Conservation (phyloP, 164 flowering plant species). For the Macadamia tetraphylla region DNA sequence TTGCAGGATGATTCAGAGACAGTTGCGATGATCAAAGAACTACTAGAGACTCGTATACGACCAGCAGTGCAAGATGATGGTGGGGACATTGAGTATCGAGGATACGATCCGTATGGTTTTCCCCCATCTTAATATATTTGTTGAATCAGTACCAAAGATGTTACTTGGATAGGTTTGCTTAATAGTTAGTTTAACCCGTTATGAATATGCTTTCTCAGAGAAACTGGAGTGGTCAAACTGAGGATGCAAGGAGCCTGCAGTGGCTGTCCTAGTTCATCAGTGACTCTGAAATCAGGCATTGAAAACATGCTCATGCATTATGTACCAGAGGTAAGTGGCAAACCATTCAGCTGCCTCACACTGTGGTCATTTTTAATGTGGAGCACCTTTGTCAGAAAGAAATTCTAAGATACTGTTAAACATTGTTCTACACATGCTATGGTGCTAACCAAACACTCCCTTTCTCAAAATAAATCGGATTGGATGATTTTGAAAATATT, state of each 20-base stretch:
- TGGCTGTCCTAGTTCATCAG: constrained; percentile 97
- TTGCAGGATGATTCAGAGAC: constrained; percentile 92
- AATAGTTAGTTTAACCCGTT: constrained; percentile 24
- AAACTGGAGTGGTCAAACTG: constrained; percentile 79
- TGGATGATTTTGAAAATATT: too few relatives aligned
- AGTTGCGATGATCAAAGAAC: constrained; percentile 97
- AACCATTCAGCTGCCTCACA: not conserved
- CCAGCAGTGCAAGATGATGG: constrained; percentile 36
- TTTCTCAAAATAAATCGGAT: too few relatives aligned
- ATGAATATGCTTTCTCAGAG: constrained; percentile 53
- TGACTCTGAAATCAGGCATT: constrained; percentile 96
- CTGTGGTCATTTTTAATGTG: too few relatives aligned
- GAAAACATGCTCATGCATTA: constrained; percentile 99
- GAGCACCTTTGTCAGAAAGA: too few relatives aligned
- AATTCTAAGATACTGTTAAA: not conserved
- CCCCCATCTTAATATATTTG: constrained; percentile 21
- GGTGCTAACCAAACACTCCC: too few relatives aligned
- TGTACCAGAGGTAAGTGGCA: constrained; percentile 69
- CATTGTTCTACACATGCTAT: not conserved
- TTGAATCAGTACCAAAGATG: too few relatives aligned
- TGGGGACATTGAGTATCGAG: too few relatives aligned
- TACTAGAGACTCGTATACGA: constrained; percentile 88
- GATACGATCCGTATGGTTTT: too few relatives aligned
- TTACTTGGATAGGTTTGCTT: constrained; percentile 17
- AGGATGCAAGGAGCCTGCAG: constrained; percentile 98